Percentiles rank a stretch among this genome's conserved stretches.
Conservation (phyloP, 2,329 filamentous ascomycete genomes). For the Epicoccum nigrum region DNA sequence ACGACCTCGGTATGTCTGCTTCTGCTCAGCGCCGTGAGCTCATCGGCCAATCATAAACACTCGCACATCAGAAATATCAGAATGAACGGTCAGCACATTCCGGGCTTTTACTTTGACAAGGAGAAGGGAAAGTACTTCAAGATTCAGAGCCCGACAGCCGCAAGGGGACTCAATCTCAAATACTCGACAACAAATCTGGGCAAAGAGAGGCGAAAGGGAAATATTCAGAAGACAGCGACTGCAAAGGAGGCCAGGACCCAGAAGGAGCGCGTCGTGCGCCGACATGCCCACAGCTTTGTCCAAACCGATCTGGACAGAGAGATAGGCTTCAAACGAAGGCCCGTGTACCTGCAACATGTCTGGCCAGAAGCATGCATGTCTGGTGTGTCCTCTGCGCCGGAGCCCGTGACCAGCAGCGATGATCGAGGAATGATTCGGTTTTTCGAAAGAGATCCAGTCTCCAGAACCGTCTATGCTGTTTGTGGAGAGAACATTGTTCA, state of each 20-base stretch:
- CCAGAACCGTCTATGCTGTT: conserved; percentile 32
- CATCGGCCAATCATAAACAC: conserved; percentile 14
- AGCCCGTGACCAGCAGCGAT: conserved; percentile 17
- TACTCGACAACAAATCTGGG: conserved; percentile 52
- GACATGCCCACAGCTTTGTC: conserved; percentile 23
- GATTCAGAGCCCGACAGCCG: conserved; percentile 48
- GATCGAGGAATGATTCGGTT: conserved; percentile 21
- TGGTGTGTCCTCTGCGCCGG: conserved; percentile 14
- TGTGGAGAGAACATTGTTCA: conserved; percentile 33
- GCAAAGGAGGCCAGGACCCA: conserved; percentile 19
- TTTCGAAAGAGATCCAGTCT: conserved; percentile 37
- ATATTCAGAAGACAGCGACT: conserved; percentile 14
- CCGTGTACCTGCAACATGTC: conserved; percentile 24
- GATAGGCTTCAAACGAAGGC: conserved; percentile 28
- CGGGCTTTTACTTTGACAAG: conserved; percentile 56
- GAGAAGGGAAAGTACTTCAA: conserved; percentile 59
- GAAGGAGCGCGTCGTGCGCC: conserved; percentile 34
- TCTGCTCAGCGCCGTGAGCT: not conserved
- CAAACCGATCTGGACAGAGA: conserved; percentile 35
- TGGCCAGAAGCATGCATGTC: conserved; percentile 40
- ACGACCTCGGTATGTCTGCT: not conserved
- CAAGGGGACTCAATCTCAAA: conserved; percentile 41
- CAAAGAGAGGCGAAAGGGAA: conserved; percentile 42
- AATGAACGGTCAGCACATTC: conserved; percentile 53
- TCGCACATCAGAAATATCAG: not conserved